Percentiles rank a stretch among this genome's conserved stretches.
Evolutionary conservation across 2,329 filamentous ascomycete genomes (phyloP).

Genomic region (Aspergillus aculeatus): DNA sequence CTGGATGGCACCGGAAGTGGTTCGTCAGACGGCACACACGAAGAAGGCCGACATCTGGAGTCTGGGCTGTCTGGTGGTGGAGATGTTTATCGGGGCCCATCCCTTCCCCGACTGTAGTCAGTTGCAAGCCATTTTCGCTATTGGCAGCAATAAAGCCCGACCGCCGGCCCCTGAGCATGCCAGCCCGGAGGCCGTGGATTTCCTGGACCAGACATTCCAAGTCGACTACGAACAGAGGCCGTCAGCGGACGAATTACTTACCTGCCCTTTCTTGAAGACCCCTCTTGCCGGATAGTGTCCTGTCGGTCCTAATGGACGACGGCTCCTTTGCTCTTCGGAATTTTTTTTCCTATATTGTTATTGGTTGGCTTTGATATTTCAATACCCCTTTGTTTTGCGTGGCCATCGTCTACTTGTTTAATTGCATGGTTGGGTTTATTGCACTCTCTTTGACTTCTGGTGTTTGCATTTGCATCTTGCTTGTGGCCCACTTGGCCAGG

Average conservation of each 20-base stretch:
- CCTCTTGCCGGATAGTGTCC: conserved; percentile 46
- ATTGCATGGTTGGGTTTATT: neutral
- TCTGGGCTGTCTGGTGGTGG: conserved; percentile 90
- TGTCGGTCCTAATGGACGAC: neutral
- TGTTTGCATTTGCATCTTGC: neutral
- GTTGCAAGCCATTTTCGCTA: conserved; percentile 97
- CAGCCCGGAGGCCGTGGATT: conserved; percentile 77
- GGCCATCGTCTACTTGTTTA: neutral
- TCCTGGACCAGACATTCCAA: conserved; percentile 88
- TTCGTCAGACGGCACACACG: conserved; percentile 95
- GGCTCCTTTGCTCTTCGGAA: neutral
- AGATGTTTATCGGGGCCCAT: conserved; percentile 98
- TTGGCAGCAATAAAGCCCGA: conserved; percentile 80
- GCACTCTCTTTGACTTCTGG: neutral
- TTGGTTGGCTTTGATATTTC: neutral
- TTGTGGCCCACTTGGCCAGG: neutral
- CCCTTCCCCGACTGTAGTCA: conserved; percentile 97
- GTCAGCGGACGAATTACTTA: conserved; percentile 84
- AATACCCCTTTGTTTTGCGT: conserved; percentile 4
- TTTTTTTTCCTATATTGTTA: neutral
- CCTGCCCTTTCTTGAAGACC: conserved; percentile 71
- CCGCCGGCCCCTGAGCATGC: conserved; percentile 86
- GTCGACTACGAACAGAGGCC: conserved; percentile 91
- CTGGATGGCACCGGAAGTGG: conserved; percentile 99
- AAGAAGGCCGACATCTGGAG: conserved; percentile 99